Conservation (phyloP, 768 basidiomycete genomes). For the Macrolepiota albuminosa region DNA sequence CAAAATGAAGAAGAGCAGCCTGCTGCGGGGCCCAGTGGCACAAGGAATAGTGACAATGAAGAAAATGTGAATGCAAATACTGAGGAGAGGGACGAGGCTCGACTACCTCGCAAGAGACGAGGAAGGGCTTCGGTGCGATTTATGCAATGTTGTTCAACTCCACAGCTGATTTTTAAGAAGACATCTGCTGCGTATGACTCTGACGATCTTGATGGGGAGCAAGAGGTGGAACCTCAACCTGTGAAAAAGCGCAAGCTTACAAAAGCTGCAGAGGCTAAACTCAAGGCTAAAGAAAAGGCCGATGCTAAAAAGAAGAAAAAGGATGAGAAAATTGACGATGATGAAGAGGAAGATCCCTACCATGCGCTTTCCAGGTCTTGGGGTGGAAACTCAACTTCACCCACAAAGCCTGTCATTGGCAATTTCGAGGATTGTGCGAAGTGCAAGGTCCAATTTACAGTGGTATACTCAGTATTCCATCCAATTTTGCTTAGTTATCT, state of each 20-base stretch:
- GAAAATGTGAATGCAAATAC: constrained; percentile 11
- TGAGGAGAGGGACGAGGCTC: constrained; percentile 10
- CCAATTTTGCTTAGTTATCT: not conserved
- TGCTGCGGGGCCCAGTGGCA: constrained; percentile 42
- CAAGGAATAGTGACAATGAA: constrained; percentile 7
- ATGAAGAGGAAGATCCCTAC: constrained; percentile 66
- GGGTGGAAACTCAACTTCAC: constrained; percentile 25
- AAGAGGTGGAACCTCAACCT: constrained; percentile 29
- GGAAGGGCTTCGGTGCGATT: constrained; percentile 8
- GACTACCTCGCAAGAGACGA: constrained; percentile 8
- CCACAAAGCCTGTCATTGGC: constrained; percentile 62
- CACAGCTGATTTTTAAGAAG: constrained; percentile 2
- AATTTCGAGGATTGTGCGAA: constrained; percentile 76
- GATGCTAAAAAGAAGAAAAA: constrained; percentile 42
- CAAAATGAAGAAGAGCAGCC: constrained; percentile 29
- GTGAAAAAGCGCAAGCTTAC: constrained; percentile 54
- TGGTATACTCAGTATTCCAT: constrained; percentile 49
- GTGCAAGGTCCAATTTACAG: constrained; percentile 83
- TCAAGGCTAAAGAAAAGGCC: constrained; percentile 35
- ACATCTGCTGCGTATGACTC: constrained; percentile 54
- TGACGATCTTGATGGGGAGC: constrained; percentile 68
- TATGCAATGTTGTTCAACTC: not conserved
- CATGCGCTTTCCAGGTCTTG: constrained; percentile 54
- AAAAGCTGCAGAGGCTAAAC: constrained; percentile 41
- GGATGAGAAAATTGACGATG: constrained; percentile 33